Conservation (phyloP, 2,329 filamentous ascomycete species). For the Paracorniculantispora psalliotae region DNA sequence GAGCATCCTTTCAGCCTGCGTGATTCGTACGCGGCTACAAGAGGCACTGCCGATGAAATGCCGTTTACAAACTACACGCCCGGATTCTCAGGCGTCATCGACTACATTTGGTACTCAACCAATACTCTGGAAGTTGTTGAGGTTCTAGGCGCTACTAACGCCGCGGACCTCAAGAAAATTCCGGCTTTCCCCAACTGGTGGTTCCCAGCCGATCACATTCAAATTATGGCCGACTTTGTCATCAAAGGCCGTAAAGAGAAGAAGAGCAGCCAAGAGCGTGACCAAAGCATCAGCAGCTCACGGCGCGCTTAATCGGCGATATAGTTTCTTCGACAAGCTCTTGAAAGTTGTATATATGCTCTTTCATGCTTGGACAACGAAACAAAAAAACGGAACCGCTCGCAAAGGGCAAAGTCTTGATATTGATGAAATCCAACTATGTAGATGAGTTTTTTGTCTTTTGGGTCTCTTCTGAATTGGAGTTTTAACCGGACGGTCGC, state of each 20-base stretch:
- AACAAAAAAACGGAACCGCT: not conserved
- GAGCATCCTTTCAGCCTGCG: constrained; percentile 91
- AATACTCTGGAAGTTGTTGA: constrained; percentile 81
- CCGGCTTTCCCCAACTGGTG: constrained; percentile 92
- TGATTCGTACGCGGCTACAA: constrained; percentile 79
- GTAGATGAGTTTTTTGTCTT: constrained; percentile 7
- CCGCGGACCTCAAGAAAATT: constrained; percentile 76
- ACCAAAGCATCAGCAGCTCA: constrained; percentile 33
- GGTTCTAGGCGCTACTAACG: constrained; percentile 80
- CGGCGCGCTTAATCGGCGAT: not conserved
- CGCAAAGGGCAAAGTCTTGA: not conserved
- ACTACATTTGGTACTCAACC: constrained; percentile 97
- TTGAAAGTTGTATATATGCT: not conserved
- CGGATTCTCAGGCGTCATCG: constrained; percentile 84
- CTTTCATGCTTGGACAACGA: not conserved
- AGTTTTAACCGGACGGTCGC: constrained; percentile 10
- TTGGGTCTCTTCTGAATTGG: constrained; percentile 6
- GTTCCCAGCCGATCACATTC: constrained; percentile 89
- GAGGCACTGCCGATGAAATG: constrained; percentile 76
- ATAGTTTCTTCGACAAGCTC: not conserved
- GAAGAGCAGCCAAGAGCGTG: constrained; percentile 57
- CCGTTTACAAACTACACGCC: constrained; percentile 97
- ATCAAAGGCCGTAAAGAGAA: constrained; percentile 84
- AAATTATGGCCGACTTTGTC: constrained; percentile 82
- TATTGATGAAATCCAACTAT: constrained; percentile 8